Base-by-base conservation (phyloP, 371 early-diverging fungal genomes). In the Mucor mucedo region DNA sequence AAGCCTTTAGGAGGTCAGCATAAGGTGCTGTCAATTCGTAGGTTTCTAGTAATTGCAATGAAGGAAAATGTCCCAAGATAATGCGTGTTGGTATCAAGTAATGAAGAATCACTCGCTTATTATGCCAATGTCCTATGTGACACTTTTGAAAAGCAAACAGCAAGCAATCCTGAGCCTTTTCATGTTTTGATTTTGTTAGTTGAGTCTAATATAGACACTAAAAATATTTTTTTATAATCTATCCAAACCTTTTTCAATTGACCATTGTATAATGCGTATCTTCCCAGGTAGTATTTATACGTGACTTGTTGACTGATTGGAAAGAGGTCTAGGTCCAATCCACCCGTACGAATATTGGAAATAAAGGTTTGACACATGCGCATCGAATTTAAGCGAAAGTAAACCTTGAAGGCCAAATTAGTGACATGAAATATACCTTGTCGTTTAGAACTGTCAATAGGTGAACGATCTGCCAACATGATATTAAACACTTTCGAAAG, bases 301-400 rank as follows among this genome's bases (percentile, higher is more conserved):
- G 84, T 82, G 5, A 87, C 84, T 66, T 84, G 87, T 41, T 87
- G 77, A 11, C 77, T 70, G 60, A 83, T 80, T 0, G 84, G 84
- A 53, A 70, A 87, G 2, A 75, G 48, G 0, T 62, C 53, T 0
- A 87, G 35, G 2, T 77, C 60, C 1, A 81, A 74, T 4, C 72
- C 77, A 4, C 82, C 81, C 5, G 70, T 79, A 2, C 70, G 63
- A 13, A 87, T 75, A n/a, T 85, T 84, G 42, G 74, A 67, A 0
- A 87, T 79, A 52, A 83, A 72, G 0, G 87, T 87, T 39, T 78
- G 79, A 49, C 85, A 83, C 55, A 87, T 66, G 10, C 77, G 60
- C 11, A 73, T 65, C 7, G 64, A 62, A 49, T 74, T 71, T 29
- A 79, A 38, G 69, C 78, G 80, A 41, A 85, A 85, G 45, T 87